Conservation (phyloP, 192 early-diverging fungal species). For the Podochytrium sp. region DNA sequence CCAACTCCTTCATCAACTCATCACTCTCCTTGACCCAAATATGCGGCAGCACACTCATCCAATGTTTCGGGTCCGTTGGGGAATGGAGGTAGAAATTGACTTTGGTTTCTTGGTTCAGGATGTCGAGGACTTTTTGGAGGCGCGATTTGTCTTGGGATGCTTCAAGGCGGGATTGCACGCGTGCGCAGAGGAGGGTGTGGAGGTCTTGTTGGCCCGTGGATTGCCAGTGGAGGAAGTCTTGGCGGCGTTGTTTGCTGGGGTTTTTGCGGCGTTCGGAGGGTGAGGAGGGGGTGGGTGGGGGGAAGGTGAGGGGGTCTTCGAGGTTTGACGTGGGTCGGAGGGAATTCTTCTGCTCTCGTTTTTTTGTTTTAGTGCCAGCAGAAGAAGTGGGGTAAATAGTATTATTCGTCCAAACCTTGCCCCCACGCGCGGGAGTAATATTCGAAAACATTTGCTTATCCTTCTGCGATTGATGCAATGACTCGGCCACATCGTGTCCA, state of each 20-base stretch:
- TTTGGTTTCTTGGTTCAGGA: slow-evolving; percentile 26
- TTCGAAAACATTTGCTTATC: slow-evolving; percentile 27
- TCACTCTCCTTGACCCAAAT: slow-evolving; percentile 28
- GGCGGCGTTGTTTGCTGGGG: slow-evolving; percentile 8
- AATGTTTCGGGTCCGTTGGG: slow-evolving; percentile 20
- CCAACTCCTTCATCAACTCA: slow-evolving; percentile 16
- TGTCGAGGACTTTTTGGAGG: slow-evolving; percentile 2
- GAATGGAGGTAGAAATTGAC: slow-evolving; percentile 15
- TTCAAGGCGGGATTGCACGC: slow-evolving; percentile 5
- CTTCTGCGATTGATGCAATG: background rate
- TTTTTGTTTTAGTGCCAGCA: too few relatives aligned
- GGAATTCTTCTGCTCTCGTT: too few relatives aligned
- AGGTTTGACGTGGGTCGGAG: too few relatives aligned
- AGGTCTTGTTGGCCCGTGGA: slow-evolving; percentile 5
- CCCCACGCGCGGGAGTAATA: background rate
- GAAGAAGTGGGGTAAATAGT: background rate
- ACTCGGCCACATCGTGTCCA: slow-evolving; percentile 5
- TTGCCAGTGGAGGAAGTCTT: slow-evolving; percentile 24
- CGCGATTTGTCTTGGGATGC: slow-evolving; percentile 8
- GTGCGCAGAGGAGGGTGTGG: background rate
- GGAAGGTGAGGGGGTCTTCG: too few relatives aligned
- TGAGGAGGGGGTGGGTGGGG: too few relatives aligned
- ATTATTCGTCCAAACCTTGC: background rate
- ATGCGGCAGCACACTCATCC: slow-evolving; percentile 29
- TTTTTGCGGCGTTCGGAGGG: background rate